These are phyloP conservation scores for Leavenworthia alabamica DNA, from an alignment of 345 rosid species.

Conservation along the genomic window DNA sequence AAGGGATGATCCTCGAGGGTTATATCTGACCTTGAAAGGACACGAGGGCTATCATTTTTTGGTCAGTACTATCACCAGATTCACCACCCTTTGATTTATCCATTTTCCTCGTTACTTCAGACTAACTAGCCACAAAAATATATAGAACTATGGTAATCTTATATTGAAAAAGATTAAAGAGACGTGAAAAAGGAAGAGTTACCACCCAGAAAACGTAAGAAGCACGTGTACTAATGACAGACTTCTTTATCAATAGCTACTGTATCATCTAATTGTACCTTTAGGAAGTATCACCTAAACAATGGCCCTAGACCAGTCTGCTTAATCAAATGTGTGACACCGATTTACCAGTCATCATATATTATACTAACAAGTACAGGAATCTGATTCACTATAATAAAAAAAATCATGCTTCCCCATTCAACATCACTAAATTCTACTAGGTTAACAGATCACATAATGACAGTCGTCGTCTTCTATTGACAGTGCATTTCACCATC, in stretches of 20 bases:
- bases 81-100: constrained; percentile 44
- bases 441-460: not conserved
- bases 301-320: constrained; percentile 1
- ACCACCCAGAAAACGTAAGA: not conserved
- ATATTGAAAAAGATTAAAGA: constrained; percentile 10
- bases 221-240: not conserved
- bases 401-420: not conserved
- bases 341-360: not conserved
- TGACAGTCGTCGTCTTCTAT: too few relatives aligned
- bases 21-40: constrained; percentile 71
- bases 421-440: not conserved
- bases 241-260: constrained; percentile 6
- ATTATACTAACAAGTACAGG: not conserved
- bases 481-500: not conserved
- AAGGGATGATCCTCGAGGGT: constrained; percentile 91
- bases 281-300: not conserved
- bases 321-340: not conserved
- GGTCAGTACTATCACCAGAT: constrained; percentile 42
- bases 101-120: constrained; percentile 84
- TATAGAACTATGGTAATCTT: constrained; percentile 36
- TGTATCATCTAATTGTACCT: not conserved
- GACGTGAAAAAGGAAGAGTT: not conserved
- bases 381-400: not conserved
- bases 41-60: constrained; percentile 44
- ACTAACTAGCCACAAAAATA: constrained; percentile 84